Percentiles rank a stretch among this genome's conserved stretches.
Conservation (phyloP, 108 stramenopile species). For the Cyclostephanos tholiformis region DNA sequence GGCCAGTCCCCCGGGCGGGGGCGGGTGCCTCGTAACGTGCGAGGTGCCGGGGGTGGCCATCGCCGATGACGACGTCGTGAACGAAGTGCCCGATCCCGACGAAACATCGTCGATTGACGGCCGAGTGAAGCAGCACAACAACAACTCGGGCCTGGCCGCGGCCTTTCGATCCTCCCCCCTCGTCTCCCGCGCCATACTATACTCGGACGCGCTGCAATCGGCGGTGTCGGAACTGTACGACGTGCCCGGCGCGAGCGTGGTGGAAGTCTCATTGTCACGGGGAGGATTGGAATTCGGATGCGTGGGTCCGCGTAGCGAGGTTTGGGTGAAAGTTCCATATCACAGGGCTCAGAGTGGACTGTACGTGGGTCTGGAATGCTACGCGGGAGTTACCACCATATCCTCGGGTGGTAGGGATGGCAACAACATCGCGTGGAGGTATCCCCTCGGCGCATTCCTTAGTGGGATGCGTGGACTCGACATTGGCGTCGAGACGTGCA, state of each 20-base stretch:
- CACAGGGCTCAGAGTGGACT: conserved; percentile 37
- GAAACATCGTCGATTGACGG: too few species aligned
- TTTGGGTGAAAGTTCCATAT: conserved; percentile 51
- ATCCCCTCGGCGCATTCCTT: conserved; percentile 50
- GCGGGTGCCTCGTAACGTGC: conserved; percentile 45
- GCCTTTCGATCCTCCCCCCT: conserved; percentile 66
- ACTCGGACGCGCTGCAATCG: conserved; percentile 49
- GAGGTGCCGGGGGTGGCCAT: conserved; percentile 53
- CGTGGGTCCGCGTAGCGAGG: conserved; percentile 52
- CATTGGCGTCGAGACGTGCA: conserved; percentile 67
- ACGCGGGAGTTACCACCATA: not conserved
- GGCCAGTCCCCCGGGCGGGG: too few species aligned
- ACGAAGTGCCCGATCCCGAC: conserved; percentile 34
- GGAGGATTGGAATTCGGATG: conserved; percentile 59
- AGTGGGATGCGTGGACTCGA: conserved; percentile 67
- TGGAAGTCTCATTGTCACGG: conserved; percentile 40
- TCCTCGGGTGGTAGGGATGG: not conserved
- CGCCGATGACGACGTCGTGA: conserved; percentile 51
- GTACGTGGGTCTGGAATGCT: conserved; percentile 52
- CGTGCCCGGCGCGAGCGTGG: conserved; percentile 55
- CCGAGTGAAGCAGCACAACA: not conserved
- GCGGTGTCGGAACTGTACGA: conserved; percentile 57
- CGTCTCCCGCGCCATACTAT: conserved; percentile 57
- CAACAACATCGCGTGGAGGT: conserved; percentile 3
- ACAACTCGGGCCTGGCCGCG: conserved; percentile 43